A percentile compares a stretch with the other conserved stretches of the same genome.
Evolutionary conservation across 495 filamentous ascomycete species (phyloP).

Genomic region (Trichoderma virens): DNA sequence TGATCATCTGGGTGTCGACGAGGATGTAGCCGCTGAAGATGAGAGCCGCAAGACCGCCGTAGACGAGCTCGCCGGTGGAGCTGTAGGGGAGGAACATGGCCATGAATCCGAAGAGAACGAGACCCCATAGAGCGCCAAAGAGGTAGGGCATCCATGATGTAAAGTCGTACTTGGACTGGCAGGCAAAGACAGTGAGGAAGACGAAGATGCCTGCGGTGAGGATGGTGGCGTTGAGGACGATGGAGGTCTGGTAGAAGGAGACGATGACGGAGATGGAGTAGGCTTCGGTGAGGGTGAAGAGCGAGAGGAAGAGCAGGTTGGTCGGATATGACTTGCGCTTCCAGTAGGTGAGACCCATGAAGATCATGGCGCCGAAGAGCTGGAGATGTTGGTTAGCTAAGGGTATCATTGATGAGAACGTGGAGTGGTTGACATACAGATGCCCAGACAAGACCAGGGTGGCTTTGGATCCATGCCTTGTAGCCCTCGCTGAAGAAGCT

Average conservation of each 20-base stretch:
- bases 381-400: constrained; percentile 17
- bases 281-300: constrained; percentile 86
- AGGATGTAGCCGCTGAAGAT: constrained; percentile 92
- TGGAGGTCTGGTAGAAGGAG: constrained; percentile 69
- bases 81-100: constrained; percentile 72
- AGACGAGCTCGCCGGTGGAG: constrained; percentile 72
- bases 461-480: constrained; percentile 77
- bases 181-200: constrained; percentile 86
- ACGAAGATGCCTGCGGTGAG: constrained; percentile 92
- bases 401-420: constrained; percentile 3
- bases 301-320: constrained; percentile 86
- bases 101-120: constrained; percentile 90
- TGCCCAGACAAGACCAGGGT: constrained; percentile 77
- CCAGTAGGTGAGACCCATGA: constrained; percentile 90
- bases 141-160: constrained; percentile 94
- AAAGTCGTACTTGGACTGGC: constrained; percentile 98
- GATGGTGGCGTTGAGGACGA: constrained; percentile 84
- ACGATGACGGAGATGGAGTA: constrained; percentile 89
- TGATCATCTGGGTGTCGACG: constrained; percentile 90
- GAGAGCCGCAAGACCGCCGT: constrained; percentile 70
- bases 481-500: constrained; percentile 77
- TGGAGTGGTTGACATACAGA: constrained; percentile 39
- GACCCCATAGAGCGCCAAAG: constrained; percentile 79
- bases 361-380: constrained; percentile 69
- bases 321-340: constrained; percentile 95